Evolutionary conservation across 1,284 basidiomycete species (phyloP).

Genomic region (Waitea zeae): DNA sequence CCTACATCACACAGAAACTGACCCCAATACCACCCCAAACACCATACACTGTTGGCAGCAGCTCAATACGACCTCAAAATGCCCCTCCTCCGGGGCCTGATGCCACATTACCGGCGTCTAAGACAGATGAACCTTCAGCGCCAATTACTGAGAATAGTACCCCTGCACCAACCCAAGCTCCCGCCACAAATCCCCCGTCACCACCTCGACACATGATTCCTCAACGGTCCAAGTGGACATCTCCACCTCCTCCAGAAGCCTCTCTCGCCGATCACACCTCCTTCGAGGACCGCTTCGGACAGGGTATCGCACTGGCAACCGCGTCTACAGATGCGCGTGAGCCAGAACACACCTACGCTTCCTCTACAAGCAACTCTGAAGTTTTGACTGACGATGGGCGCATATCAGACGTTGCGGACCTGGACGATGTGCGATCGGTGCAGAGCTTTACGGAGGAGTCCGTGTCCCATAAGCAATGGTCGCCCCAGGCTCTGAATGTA

Average conservation of each 20-base stretch:
- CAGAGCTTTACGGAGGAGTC: conserved; percentile 35
- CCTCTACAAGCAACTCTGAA: conserved; percentile 43
- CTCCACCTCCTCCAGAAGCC: conserved; percentile 64
- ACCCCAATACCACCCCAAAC: conserved; percentile 45
- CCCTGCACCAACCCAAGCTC: conserved; percentile 8
- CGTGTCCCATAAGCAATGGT: conserved; percentile 1
- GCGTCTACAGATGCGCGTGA: conserved; percentile 38
- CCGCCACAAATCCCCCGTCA: conserved; percentile 18
- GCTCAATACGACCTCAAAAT: conserved; percentile 29
- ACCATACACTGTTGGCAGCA: conserved; percentile 46
- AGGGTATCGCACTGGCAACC: conserved; percentile 48
- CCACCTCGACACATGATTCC: conserved; percentile 65
- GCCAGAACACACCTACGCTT: conserved; percentile 16
- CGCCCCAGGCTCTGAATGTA: conserved; percentile 7
- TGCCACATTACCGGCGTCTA: background rate
- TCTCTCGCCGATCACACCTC: conserved; percentile 42
- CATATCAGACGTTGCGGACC: conserved; percentile 36
- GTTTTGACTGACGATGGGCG: conserved; percentile 42
- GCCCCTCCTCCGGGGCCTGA: background rate
- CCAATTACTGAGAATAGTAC: conserved; percentile 12
- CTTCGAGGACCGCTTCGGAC: conserved; percentile 48
- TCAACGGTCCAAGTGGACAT: conserved; percentile 60
- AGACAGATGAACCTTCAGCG: conserved; percentile 26
- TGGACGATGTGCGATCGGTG: conserved; percentile 51
- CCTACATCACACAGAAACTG: conserved; percentile 37